A percentile compares a stretch with the other conserved stretches of the same genome.
phyloP scores from a whole-genome alignment of 2,329 filamentous ascomycete genomes.

The Pleurostoma richardsiae region DNA sequence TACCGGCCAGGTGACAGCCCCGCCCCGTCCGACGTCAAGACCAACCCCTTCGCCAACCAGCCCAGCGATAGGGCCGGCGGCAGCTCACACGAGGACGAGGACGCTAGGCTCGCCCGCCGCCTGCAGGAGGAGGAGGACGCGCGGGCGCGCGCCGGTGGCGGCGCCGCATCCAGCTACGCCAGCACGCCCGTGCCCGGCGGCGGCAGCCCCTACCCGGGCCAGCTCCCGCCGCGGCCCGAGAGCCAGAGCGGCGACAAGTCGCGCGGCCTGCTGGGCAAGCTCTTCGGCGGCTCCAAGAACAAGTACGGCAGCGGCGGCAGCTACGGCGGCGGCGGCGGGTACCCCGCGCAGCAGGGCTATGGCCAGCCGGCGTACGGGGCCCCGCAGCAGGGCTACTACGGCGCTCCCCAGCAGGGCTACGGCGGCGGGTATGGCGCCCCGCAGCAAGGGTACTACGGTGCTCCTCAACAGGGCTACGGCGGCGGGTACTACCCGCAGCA shows the following conservation, averaged over 20 bases:
- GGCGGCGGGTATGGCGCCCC: slow-evolving; percentile 25
- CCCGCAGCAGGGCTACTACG: slow-evolving; percentile 25
- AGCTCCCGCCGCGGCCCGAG: slow-evolving; percentile 35
- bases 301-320: slow-evolving; percentile 27
- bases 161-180: slow-evolving; percentile 29
- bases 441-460: slow-evolving; percentile 23
- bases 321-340: slow-evolving; percentile 20
- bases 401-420: slow-evolving; percentile 19
- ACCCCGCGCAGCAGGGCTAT: slow-evolving; percentile 23
- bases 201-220: slow-evolving; percentile 23
- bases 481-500: slow-evolving; percentile 25
- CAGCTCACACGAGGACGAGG: slow-evolving; percentile 46
- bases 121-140: slow-evolving; percentile 82
- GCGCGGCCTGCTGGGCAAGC: slow-evolving; percentile 46
- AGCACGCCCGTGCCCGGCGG: slow-evolving; percentile 15
- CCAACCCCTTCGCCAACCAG: slow-evolving; percentile 61
- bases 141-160: slow-evolving; percentile 17
- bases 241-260: slow-evolving; percentile 27
- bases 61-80: slow-evolving; percentile 24
- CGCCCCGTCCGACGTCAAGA: slow-evolving; percentile 53
- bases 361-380: slow-evolving; percentile 14
- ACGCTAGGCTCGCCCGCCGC: slow-evolving; percentile 69
- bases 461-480: slow-evolving; percentile 17
- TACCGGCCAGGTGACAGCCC: slow-evolving; percentile 51
- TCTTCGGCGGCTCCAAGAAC: slow-evolving; percentile 40